A percentile compares a stretch with the other conserved stretches of the same genome.
phyloP scores from a whole-genome alignment of 768 basidiomycete species.

The Suillus occidentalis region DNA sequence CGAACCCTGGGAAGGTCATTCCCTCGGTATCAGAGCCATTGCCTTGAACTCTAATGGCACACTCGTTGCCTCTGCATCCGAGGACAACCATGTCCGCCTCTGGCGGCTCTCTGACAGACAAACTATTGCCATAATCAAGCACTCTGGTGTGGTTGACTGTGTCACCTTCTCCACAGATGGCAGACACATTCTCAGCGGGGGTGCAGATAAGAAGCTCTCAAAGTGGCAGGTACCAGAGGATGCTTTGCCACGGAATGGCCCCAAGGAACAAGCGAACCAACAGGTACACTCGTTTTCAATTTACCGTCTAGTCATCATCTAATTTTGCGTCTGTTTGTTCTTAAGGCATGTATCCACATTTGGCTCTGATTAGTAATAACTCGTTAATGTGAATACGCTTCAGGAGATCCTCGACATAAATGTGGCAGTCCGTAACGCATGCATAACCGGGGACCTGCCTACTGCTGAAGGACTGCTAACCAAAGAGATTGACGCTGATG shows the following conservation, averaged over 20 bases:
- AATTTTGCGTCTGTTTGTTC: background rate
- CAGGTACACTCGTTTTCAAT: background rate
- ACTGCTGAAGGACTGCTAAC: background rate
- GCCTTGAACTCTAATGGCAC: background rate
- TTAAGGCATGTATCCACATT: background rate
- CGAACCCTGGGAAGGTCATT: background rate
- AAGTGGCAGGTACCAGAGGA: background rate
- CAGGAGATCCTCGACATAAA: background rate
- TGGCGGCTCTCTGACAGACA: background rate
- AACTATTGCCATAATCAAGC: background rate
- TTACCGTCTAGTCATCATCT: background rate
- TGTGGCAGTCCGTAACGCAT: background rate
- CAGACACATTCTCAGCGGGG: background rate
- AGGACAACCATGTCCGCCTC: background rate
- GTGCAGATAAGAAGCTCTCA: background rate
- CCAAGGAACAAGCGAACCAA: background rate
- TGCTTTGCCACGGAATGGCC: background rate
- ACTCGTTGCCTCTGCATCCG: background rate
- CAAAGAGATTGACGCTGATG: background rate
- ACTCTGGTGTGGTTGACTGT: background rate
- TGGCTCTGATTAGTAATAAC: background rate
- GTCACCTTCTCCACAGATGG: background rate
- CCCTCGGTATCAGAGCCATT: background rate
- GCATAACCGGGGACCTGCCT: background rate
- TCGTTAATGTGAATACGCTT: background rate